Percentiles rank a stretch among this genome's conserved stretches.
Evolutionary conservation across 192 early-diverging fungal species (phyloP).

Genomic region (Backusella parvicylindrica): DNA sequence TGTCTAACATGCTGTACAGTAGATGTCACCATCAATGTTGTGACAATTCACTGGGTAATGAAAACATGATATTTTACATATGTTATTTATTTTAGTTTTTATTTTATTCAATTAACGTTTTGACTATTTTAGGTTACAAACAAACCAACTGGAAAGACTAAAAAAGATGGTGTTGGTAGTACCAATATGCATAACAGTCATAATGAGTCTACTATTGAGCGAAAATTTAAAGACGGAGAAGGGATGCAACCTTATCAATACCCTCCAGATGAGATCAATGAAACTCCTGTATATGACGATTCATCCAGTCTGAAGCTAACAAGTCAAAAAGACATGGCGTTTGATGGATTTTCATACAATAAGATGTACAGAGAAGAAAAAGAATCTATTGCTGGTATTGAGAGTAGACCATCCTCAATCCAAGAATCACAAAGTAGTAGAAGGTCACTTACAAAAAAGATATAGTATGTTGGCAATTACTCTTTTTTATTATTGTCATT

Average conservation of each 20-base stretch:
- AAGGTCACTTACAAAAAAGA: conserved; percentile 1
- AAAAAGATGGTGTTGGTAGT: neutral
- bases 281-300: neutral
- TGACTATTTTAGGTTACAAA: neutral
- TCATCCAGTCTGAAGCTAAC: neutral
- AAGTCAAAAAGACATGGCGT: neutral
- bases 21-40: conserved; percentile 45
- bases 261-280: neutral
- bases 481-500: neutral
- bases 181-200: neutral
- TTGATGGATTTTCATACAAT: neutral
- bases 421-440: conserved; percentile 10
- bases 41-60: conserved; percentile 44
- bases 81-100: neutral
- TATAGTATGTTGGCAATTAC: neutral
- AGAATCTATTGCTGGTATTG: neutral
- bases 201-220: neutral
- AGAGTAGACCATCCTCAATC: conserved; percentile 2
- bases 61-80: neutral
- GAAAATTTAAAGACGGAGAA: neutral
- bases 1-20: conserved; percentile 45
- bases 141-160: neutral
- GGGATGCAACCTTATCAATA: neutral
- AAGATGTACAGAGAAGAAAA: neutral
- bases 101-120: neutral